phyloP scores from a whole-genome alignment of 331 rosid genomes.

The Malus hybrid region DNA sequence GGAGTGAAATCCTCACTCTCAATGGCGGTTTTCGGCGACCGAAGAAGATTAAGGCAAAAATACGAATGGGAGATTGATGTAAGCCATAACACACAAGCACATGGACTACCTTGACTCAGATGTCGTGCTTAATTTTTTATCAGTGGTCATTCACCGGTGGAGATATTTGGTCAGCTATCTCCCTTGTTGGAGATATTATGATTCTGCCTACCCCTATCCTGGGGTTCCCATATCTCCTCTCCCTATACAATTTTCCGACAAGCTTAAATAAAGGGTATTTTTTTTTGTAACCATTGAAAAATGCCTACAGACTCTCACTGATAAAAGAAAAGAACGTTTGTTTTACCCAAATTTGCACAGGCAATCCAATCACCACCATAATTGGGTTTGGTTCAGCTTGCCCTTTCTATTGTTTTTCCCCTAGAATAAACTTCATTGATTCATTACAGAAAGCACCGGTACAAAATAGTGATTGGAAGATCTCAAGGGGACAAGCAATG shows the following conservation, averaged over 20 bases:
- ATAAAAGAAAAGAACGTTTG: too few relatives aligned
- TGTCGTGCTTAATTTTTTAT: too few relatives aligned
- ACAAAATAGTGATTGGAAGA: not conserved
- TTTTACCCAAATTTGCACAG: not conserved
- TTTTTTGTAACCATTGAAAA: too few relatives aligned
- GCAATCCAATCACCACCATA: not conserved
- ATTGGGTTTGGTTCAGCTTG: not conserved
- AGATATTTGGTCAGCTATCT: slow-evolving; percentile 53
- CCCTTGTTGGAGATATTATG: slow-evolving; percentile 84
- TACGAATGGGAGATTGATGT: too few relatives aligned
- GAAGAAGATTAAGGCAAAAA: too few relatives aligned
- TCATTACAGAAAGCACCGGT: not conserved
- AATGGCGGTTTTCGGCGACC: fast-evolving
- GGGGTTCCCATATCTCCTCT: slow-evolving; percentile 56
- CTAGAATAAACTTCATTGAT: not conserved
- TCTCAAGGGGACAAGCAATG: not conserved
- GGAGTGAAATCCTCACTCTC: too few relatives aligned
- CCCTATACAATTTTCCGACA: slow-evolving; percentile 69
- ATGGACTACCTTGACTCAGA: too few relatives aligned
- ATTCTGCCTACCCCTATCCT: slow-evolving; percentile 85
- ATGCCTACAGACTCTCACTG: too few relatives aligned
- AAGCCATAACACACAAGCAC: too few relatives aligned
- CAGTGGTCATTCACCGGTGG: too few relatives aligned
- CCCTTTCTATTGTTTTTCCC: too few relatives aligned
- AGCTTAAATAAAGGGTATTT: slow-evolving; percentile 37